phyloP scores from a whole-genome alignment of 2,329 filamentous ascomycete species.

The Exophiala oligosperma region DNA sequence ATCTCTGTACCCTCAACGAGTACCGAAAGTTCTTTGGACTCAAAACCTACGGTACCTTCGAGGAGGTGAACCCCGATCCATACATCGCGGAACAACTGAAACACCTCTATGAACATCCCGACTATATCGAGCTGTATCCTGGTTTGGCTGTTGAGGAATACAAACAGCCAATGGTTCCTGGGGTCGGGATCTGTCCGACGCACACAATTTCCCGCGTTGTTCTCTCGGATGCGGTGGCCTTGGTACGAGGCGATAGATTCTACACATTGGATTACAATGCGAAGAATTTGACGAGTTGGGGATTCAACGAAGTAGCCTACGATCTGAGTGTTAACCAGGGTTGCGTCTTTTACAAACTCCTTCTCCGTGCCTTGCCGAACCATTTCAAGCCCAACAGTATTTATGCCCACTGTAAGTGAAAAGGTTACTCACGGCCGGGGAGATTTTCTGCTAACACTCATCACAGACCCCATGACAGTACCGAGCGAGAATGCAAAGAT shows the following conservation, averaged over 20 bases:
- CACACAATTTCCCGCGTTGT: conserved; percentile 77
- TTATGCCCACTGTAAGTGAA: conserved; percentile 66
- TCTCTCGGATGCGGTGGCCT: conserved; percentile 73
- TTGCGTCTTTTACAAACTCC: conserved; percentile 81
- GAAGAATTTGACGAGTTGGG: conserved; percentile 78
- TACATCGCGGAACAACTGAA: conserved; percentile 65
- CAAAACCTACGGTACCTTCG: conserved; percentile 73
- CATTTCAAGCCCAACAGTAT: conserved; percentile 77
- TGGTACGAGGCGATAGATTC: conserved; percentile 75
- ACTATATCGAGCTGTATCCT: conserved; percentile 78
- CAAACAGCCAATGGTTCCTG: conserved; percentile 71
- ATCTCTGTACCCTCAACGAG: conserved; percentile 76
- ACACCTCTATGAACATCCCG: conserved; percentile 68
- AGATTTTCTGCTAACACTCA: conserved; percentile 21
- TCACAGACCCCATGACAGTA: conserved; percentile 60
- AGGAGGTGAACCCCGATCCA: conserved; percentile 79
- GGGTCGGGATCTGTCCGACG: conserved; percentile 69
- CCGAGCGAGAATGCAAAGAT: conserved; percentile 73
- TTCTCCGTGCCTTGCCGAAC: conserved; percentile 75
- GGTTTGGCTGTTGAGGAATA: conserved; percentile 74
- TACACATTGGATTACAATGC: conserved; percentile 67
- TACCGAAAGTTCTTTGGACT: conserved; percentile 81
- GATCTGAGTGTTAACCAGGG: conserved; percentile 76
- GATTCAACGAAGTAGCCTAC: conserved; percentile 71
- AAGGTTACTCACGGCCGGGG: not conserved